Conservation (phyloP, 345 rosid species). For the Euphorbia peplus region DNA sequence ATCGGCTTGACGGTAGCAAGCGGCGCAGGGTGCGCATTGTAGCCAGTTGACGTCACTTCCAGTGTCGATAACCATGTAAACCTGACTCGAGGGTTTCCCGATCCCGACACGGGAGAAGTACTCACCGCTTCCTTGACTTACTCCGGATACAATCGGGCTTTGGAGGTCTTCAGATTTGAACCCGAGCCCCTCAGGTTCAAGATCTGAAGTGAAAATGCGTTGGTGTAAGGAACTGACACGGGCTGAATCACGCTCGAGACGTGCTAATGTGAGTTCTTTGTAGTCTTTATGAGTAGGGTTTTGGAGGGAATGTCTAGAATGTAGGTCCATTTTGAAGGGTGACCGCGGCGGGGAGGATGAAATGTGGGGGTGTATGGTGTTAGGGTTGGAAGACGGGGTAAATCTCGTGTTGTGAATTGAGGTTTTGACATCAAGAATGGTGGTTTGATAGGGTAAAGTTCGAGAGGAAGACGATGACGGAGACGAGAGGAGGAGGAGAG, state of each 20-base stretch:
- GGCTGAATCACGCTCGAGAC: slow-evolving; percentile 69
- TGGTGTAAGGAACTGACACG: slow-evolving; percentile 60
- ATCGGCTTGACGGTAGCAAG: slow-evolving; percentile 83
- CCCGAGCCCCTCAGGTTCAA: slow-evolving; percentile 19
- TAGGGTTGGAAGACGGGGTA: slow-evolving; percentile 12
- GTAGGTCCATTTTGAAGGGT: slow-evolving; percentile 42
- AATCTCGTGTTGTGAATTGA: slow-evolving; percentile 36
- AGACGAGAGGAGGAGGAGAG: slow-evolving; percentile 18
- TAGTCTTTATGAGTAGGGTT: slow-evolving; percentile 46
- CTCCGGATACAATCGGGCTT: slow-evolving; percentile 66
- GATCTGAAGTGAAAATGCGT: slow-evolving; percentile 44
- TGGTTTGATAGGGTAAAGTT: slow-evolving; percentile 23
- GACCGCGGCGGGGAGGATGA: slow-evolving; percentile 15
- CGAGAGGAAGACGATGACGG: slow-evolving; percentile 32
- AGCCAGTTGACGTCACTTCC: slow-evolving; percentile 94
- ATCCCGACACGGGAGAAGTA: slow-evolving; percentile 81
- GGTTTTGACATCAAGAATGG: slow-evolving; percentile 40
- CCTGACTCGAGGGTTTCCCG: slow-evolving; percentile 67
- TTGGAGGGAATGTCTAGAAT: slow-evolving; percentile 42
- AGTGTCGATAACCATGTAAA: slow-evolving; percentile 75
- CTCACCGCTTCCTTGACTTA: slow-evolving; percentile 93
- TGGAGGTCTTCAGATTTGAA: slow-evolving; percentile 37
- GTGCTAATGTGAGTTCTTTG: slow-evolving; percentile 53
- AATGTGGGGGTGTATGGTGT: background rate
- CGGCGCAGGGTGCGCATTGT: slow-evolving; percentile 85